Evolutionary conservation across 2,329 filamentous ascomycete genomes (phyloP), one percentile per base, ranked within the genome.

Genomic region (Ceratocystis albifundus): DNA sequence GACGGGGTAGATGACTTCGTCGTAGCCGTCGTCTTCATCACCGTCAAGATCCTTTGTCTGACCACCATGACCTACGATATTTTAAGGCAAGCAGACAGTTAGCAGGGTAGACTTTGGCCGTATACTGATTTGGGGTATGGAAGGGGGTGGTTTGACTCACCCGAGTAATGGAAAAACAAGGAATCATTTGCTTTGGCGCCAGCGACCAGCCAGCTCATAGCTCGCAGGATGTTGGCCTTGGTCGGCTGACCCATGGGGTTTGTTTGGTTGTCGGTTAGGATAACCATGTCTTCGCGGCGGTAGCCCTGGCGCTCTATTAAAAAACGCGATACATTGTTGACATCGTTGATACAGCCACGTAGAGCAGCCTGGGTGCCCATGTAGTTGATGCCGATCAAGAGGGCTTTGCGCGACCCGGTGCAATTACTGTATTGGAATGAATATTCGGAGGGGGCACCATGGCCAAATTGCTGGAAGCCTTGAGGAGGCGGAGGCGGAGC

Each of bases 371-470:
- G 73, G 71, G 82, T 80, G 66, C 80, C 78, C 69, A 82, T 80
- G 74, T 85, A 85, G 75, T 85, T 85, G 76, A 85, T 84, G 63
- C 83, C 83, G 68, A 84, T 82, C 61, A 84, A 74, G 48, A 84
- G 75, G 10, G 81, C 81, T 73, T 84, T 84, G 74, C 92, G 82
- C 71, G 86, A 84, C 61, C 92, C 93, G 4, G 88, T 95, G 75
- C 92, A 97, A 70, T 88, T 88, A 61, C 91, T 96, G 76, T 96
- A 96, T 75, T 93, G 89, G 76, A 92, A 97, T 57, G 81, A 84
- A 75, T 96, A 96, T 71, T 82, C 82, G 69, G 85, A 81, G 20
- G 91, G 91, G 15, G 92, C 91, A 67, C 90, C 91, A 69, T 86
- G 80, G 66, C 91, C 89, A 72, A 94, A 94, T 69, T 82, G 79